These are phyloP conservation scores for Aspergillus sp. DNA, from an alignment of 2,329 filamentous ascomycete species.

Conservation along the genomic window DNA sequence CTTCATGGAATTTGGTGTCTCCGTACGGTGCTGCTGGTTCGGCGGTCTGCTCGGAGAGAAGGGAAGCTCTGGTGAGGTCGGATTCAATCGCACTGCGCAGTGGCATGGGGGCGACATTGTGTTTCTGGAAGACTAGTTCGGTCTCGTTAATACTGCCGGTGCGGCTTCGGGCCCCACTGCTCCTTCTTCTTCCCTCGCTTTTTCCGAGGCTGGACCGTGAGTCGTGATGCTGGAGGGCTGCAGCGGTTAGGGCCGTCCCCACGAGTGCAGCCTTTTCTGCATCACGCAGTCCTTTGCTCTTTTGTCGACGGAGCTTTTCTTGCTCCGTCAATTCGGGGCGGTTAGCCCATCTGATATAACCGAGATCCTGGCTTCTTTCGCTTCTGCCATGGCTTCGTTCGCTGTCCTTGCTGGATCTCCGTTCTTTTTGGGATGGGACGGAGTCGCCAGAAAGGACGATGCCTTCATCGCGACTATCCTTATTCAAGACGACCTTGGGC, in stretches of 20 bases:
- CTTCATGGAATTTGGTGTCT: constrained; percentile 62
- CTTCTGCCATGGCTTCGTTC: constrained; percentile 52
- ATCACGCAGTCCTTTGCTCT: constrained; percentile 58
- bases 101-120: constrained; percentile 78
- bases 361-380: constrained; percentile 50
- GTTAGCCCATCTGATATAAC: constrained; percentile 47
- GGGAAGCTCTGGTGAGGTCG: constrained; percentile 83
- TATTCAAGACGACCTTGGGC: constrained; percentile 63
- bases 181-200: constrained; percentile 44
- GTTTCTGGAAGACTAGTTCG: constrained; percentile 55
- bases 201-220: constrained; percentile 61
- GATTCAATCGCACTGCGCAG: constrained; percentile 84
- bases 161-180: constrained; percentile 32
- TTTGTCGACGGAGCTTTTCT: constrained; percentile 55
- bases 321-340: constrained; percentile 54
- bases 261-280: constrained; percentile 58
- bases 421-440: constrained; percentile 55
- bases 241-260: constrained; percentile 61
- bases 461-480: constrained; percentile 60
- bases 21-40: constrained; percentile 69
- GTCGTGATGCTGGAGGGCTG: constrained; percentile 65
- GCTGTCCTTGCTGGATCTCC: constrained; percentile 52
- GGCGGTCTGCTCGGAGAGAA: constrained; percentile 79
- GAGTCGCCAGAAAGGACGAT: constrained; percentile 57
- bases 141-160: constrained; percentile 56